Evolutionary conservation across 1,284 basidiomycete species (phyloP).

Genomic region (Afroboletus lepidellus): DNA sequence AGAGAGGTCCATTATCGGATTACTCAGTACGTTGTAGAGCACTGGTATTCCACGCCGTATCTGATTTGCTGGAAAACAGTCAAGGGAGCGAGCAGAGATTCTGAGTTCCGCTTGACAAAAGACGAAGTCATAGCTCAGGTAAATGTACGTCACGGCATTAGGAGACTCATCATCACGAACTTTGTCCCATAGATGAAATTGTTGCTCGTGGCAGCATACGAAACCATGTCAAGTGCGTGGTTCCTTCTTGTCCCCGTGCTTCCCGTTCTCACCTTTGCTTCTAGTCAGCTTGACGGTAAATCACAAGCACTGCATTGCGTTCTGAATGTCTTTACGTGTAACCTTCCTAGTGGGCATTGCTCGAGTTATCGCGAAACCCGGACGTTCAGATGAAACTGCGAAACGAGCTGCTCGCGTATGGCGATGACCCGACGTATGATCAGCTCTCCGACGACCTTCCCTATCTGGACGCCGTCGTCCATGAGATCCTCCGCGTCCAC

Average conservation of each 20-base stretch:
- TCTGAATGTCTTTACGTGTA: too few species aligned
- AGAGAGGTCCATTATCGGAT: conserved; percentile 51
- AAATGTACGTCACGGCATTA: background rate
- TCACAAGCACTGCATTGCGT: background rate
- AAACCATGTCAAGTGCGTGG: conserved; percentile 40
- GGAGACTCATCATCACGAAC: background rate
- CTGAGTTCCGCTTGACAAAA: conserved; percentile 50
- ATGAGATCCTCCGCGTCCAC: conserved; percentile 23
- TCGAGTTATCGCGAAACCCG: conserved; percentile 24
- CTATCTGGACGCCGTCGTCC: conserved; percentile 22
- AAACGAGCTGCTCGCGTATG: conserved; percentile 7
- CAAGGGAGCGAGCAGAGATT: conserved; percentile 39
- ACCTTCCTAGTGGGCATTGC: conserved; percentile 27
- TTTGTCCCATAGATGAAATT: conserved; percentile 34
- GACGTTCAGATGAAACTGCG: conserved; percentile 9
- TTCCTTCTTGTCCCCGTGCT: background rate
- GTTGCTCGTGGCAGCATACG: conserved; percentile 41
- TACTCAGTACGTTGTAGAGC: conserved; percentile 15
- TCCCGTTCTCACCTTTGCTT: background rate
- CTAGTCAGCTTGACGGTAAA: conserved; percentile 30
- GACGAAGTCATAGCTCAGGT: conserved; percentile 68
- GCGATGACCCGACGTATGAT: conserved; percentile 15
- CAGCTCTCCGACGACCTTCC: conserved; percentile 17
- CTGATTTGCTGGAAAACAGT: background rate
- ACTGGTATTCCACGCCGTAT: rapidly evolving